Evolutionary conservation across 2,329 filamentous ascomycete species (phyloP), one percentile per base, ranked within the genome.

Genomic region (Diaporthe citriasiana): DNA sequence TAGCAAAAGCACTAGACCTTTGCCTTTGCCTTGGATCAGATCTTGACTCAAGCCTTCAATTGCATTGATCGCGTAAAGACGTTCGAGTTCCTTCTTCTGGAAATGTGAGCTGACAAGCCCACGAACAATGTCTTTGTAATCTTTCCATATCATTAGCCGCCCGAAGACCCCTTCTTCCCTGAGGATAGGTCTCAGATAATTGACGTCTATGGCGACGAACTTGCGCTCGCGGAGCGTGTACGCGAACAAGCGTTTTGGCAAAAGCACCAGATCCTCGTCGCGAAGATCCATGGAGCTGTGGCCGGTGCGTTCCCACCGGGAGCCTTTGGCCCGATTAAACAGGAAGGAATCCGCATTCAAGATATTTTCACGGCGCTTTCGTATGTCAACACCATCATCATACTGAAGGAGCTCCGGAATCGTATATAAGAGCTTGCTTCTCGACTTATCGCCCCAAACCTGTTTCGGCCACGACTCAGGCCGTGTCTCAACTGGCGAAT

Each of bases 1-100:
- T 0, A 85, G 76, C 0, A 85, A 78, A 4, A 84, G 77, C 12
- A 82, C 74, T 0, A 83, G 72, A 0, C 83, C 84, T 63, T 81
- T 80, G 45, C 82, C 82, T 76, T 83, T 83, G 47, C 76, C 77
- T 60, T 74, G 15, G 51, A 76, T 71, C 27, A 78, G 22, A 25
- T 73, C 71, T 47, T 66, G 65, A 40, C 57, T 42, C n/a, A 42
- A n/a, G n/a, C 35, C 35, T 19, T 60, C 57, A 19, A 42, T 27
- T 6, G 57, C n/a, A 17, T 60, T 60, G 38, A 13, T 27, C 25
- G 57, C 25, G n/a, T 42, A 60, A 27, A 45, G 19, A 19, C 57
- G 35, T 42, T 60, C 57, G n/a, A 60, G 57, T 19, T 60, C 57
- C 38, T 60, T 60, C 22, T 45, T 60, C 13, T 60, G 57, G 9